Conservation (phyloP, 192 early-diverging fungal species). For the Gaertneriomyces sp. region DNA sequence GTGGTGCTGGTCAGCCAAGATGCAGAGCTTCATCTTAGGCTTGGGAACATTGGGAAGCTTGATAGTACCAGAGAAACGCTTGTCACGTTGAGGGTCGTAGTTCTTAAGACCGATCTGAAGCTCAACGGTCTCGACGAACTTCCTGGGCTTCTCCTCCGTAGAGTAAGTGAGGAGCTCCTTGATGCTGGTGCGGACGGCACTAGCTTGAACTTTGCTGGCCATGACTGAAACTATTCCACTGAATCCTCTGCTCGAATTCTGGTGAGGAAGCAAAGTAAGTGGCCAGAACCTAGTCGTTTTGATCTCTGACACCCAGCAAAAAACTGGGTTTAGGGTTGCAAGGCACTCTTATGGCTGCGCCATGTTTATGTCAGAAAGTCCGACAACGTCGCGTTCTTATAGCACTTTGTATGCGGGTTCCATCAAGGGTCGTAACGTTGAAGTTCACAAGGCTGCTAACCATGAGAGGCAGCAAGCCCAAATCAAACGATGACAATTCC, state of each 20-base stretch:
- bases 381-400: too few relatives aligned
- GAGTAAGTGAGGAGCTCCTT: constrained; percentile 65
- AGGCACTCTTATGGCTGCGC: too few relatives aligned
- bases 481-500: too few relatives aligned
- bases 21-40: constrained; percentile 91
- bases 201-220: constrained; percentile 75
- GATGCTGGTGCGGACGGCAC: constrained; percentile 82
- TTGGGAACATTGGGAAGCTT: constrained; percentile 89
- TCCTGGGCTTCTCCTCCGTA: constrained; percentile 82
- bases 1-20: constrained; percentile 94
- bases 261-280: not conserved
- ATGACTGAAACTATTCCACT: not conserved
- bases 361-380: too few relatives aligned
- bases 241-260: not conserved
- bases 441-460: too few relatives aligned
- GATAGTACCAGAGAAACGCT: constrained; percentile 96
- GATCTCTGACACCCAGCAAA: not conserved
- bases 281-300: not conserved
- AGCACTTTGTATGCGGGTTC: too few relatives aligned
- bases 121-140: constrained; percentile 96
- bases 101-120: constrained; percentile 99
- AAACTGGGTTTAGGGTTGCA: too few relatives aligned
- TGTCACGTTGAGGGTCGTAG: constrained; percentile 99
- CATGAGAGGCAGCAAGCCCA: too few relatives aligned
- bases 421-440: too few relatives aligned